A percentile compares a stretch with the other conserved stretches of the same genome.
These are phyloP conservation scores for Chamaecyparis obtusa DNA, from an alignment of 75 land plant species.

Conservation along the genomic window DNA sequence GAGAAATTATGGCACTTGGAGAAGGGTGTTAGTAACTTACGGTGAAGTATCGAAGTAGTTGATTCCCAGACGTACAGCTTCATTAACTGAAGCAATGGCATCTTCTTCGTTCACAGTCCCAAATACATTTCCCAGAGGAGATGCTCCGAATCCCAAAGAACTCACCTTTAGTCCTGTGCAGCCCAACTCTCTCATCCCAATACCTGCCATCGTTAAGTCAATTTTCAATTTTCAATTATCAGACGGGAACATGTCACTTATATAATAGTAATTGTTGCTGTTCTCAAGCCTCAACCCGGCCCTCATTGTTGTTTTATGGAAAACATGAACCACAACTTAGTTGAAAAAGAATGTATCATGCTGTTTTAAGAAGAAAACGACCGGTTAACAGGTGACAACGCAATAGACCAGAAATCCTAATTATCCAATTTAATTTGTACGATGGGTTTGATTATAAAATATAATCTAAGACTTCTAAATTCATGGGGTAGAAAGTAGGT, in stretches of 20 bases:
- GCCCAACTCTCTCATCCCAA: constrained; percentile 66
- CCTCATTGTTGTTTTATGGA: neutral
- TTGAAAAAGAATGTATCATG: too few species aligned
- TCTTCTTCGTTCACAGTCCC: constrained; percentile 69
- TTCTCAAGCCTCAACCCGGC: neutral
- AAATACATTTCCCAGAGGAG: constrained; percentile 92
- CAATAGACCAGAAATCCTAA: too few species aligned
- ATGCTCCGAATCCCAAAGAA: constrained; percentile 88
- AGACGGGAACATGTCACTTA: neutral
- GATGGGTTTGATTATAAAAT: too few species aligned
- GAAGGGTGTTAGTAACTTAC: constrained; percentile 26
- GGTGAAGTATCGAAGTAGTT: constrained; percentile 99
- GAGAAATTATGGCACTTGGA: neutral
- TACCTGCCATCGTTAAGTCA: constrained; percentile 10
- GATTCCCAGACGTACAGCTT: constrained; percentile 76
- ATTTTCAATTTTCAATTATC: neutral
- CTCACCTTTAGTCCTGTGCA: constrained; percentile 81
- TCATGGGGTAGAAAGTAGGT: too few species aligned
- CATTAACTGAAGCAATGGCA: constrained; percentile 73
- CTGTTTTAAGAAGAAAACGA: too few species aligned
- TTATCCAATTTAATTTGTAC: too few species aligned
- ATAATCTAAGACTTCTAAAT: too few species aligned
- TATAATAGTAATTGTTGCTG: neutral
- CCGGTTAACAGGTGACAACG: too few species aligned
- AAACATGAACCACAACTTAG: neutral